phyloP scores from a whole-genome alignment of 768 basidiomycete genomes.

The Tricholoma hemisulphureum region DNA sequence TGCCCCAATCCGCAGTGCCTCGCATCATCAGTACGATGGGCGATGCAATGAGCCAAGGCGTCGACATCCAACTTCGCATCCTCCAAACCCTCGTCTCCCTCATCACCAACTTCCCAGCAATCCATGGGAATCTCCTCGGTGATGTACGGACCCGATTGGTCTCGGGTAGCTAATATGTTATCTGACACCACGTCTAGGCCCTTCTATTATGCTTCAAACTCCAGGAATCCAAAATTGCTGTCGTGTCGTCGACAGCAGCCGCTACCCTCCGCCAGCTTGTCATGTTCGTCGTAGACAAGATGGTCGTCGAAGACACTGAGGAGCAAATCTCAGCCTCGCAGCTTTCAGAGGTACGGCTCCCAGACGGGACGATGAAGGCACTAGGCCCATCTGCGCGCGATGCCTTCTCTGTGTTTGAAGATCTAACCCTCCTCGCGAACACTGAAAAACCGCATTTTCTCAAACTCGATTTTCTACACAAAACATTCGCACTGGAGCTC shows the following conservation, averaged over 20 bases:
- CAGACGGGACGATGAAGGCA: constrained; percentile 61
- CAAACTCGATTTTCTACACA: constrained; percentile 76
- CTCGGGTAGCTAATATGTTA: background rate
- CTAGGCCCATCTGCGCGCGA: constrained; percentile 80
- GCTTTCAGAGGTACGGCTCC: constrained; percentile 51
- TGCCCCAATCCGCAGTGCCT: constrained; percentile 76
- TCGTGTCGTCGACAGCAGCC: constrained; percentile 95
- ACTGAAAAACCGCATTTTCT: constrained; percentile 79
- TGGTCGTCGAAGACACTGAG: constrained; percentile 70
- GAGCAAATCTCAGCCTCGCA: constrained; percentile 34
- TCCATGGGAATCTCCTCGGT: constrained; percentile 77
- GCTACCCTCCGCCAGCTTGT: constrained; percentile 94
- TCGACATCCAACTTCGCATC: constrained; percentile 94
- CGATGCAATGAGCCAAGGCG: constrained; percentile 88
- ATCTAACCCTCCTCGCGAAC: constrained; percentile 86
- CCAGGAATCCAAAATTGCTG: constrained; percentile 92
- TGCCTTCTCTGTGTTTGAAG: constrained; percentile 86
- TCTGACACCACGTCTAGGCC: constrained; percentile 48
- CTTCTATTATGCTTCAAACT: constrained; percentile 92
- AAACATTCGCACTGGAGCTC: constrained; percentile 95
- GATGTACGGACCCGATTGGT: constrained; percentile 51
- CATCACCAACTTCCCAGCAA: constrained; percentile 80
- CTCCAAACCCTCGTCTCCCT: constrained; percentile 90
- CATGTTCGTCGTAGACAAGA: constrained; percentile 97
- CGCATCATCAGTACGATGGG: constrained; percentile 81